Evolutionary conservation across 345 rosid species (phyloP).

Genomic region (Camelina sativa): DNA sequence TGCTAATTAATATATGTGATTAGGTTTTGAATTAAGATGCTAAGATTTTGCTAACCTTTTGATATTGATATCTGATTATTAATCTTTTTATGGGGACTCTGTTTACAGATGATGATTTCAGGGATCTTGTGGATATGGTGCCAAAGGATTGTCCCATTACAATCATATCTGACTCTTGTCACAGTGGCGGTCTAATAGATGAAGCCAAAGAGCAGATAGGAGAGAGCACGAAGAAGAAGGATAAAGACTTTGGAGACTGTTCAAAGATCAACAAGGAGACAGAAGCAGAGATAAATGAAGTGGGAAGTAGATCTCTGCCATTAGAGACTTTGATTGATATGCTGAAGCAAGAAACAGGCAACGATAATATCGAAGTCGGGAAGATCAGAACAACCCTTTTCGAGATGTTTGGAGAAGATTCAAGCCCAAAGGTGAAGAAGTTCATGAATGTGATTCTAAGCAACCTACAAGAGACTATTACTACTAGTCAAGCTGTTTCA

Average conservation of each 20-base stretch:
- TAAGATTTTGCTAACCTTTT: neutral
- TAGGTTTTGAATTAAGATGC: neutral
- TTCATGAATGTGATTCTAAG: constrained; percentile 70
- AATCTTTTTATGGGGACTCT: neutral
- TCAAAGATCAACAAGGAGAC: constrained; percentile 39
- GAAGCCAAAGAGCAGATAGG: constrained; percentile 95
- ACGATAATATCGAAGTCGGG: constrained; percentile 83
- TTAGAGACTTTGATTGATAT: constrained; percentile 77
- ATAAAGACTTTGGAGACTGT: constrained; percentile 44
- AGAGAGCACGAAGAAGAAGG: constrained; percentile 70
- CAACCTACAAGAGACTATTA: constrained; percentile 51
- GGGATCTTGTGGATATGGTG: constrained; percentile 76
- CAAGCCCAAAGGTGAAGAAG: constrained; percentile 94
- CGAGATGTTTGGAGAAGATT: constrained; percentile 85
- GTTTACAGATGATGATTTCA: constrained; percentile 85
- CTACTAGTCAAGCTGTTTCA: constrained; percentile 16
- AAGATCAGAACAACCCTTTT: constrained; percentile 84
- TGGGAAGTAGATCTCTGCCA: constrained; percentile 65
- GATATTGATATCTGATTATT: constrained; percentile 1
- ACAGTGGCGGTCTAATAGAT: constrained; percentile 92
- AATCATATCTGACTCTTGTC: constrained; percentile 86
- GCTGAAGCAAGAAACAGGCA: constrained; percentile 86
- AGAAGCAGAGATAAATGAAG: constrained; percentile 43
- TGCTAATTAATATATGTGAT: neutral
- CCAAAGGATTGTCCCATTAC: constrained; percentile 73